These are phyloP conservation scores for Nitzschia sp. DNA, from an alignment of 108 stramenopile species.

Conservation along the genomic window DNA sequence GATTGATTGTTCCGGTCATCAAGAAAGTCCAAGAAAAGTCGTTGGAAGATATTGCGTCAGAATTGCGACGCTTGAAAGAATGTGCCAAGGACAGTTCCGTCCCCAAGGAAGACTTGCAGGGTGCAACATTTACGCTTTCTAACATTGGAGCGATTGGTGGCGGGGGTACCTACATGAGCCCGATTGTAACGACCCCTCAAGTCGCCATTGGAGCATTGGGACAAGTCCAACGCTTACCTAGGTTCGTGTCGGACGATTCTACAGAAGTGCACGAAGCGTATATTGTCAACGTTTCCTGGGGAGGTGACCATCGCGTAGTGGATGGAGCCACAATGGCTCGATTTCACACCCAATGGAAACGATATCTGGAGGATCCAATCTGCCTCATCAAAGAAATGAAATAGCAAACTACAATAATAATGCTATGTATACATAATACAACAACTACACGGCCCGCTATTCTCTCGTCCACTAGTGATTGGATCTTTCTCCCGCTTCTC, in stretches of 20 bases:
- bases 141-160: conserved; percentile 97
- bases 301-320: conserved; percentile 96
- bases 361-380: conserved; percentile 68
- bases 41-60: conserved; percentile 85
- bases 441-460: background rate
- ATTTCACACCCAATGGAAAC: conserved; percentile 77
- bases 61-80: conserved; percentile 78
- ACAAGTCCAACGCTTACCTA: conserved; percentile 87
- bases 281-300: conserved; percentile 94
- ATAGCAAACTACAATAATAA: conserved; percentile 27
- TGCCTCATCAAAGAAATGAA: conserved; percentile 68
- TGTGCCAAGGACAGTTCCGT: conserved; percentile 55
- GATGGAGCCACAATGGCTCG: conserved; percentile 97
- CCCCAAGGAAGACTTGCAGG: conserved; percentile 70
- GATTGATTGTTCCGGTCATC: conserved; percentile 94
- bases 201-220: conserved; percentile 98
- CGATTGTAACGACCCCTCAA: conserved; percentile 89
- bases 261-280: conserved; percentile 67
- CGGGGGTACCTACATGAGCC: conserved; percentile 90
- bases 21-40: conserved; percentile 68
- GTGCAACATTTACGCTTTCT: conserved; percentile 90
- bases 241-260: conserved; percentile 64
- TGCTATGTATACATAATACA: too few species aligned
- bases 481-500: background rate
- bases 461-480: too few species aligned